Evolutionary conservation across 306 rosid species (phyloP), one percentile per base, ranked within the genome.

Genomic region (Pueraria montana): DNA sequence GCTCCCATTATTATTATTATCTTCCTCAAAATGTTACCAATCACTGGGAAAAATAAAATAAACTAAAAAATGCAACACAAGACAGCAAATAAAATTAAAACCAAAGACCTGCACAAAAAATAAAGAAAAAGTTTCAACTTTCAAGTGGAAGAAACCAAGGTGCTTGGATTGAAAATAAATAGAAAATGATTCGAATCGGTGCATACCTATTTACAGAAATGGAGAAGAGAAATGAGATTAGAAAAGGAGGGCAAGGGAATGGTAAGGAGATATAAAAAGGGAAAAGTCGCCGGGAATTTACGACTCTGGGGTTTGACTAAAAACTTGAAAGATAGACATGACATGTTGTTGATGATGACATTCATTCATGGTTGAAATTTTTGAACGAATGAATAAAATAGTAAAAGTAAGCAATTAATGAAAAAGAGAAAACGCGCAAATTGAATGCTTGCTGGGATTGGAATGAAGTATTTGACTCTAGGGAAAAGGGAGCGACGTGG

Each of bases 1-100:
- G 87, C 98, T 36, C 98, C 98, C 98, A 94, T 94, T 80, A 27
- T 78, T 78, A 94, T 94, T 80, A 27, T 78, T 78, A 27, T 78
- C 24, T 46, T 81, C 78, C 50, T 81, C 77, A 52, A 67, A 75
- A 14, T n/a, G 0, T 11, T 48, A 58, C 8, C 65, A 17, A 34
- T 18, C 56, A 82, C 6, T 42, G 11, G 30, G 10, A 74, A 24
- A 27, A 50, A 62, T 26, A 10, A 8, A 45, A 52, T 17, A 56
- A 20, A 53, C 3, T 27, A 27, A n/a, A 17, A 74, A 69, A 11
- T 38, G 73, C 32, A 64, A 64, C 73, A 24, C 62, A 63, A 16
- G 3, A 2, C 21, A 18, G 14, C 20, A 65, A 56, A 32, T 5
- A 26, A 42, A n/a, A n/a, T n/a, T n/a, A n/a, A 83, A 77, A 24